phyloP scores from a whole-genome alignment of 1,284 basidiomycete species.

The Ganoderma lingzhi region DNA sequence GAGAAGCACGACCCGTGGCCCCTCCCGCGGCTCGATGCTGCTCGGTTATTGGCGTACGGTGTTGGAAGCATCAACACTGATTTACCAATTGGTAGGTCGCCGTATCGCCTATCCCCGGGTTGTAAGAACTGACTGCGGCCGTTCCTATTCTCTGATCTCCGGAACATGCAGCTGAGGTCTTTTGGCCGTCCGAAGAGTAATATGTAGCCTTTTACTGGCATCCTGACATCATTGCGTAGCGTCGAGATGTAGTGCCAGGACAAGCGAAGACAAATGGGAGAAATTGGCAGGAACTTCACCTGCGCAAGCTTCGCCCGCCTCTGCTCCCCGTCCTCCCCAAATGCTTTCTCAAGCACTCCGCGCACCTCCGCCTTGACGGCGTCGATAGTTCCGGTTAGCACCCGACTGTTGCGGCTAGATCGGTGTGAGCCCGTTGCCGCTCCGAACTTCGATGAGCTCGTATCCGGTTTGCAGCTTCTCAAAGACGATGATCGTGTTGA shows the following conservation, averaged over 20 bases:
- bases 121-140: too few relatives aligned
- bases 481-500: constrained; percentile 32
- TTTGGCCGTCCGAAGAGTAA: too few relatives aligned
- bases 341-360: constrained; percentile 30
- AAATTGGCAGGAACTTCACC: constrained; percentile 7
- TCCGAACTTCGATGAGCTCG: constrained; percentile 41
- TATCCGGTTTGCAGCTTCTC: constrained; percentile 32
- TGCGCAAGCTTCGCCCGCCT: constrained; percentile 31
- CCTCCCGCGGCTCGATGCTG: not conserved
- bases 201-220: too few relatives aligned
- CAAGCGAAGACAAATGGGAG: too few relatives aligned
- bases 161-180: too few relatives aligned
- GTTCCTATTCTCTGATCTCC: too few relatives aligned
- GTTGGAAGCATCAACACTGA: too few relatives aligned
- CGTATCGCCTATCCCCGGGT: too few relatives aligned
- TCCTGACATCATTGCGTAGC: too few relatives aligned
- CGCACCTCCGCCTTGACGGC: constrained; percentile 31
- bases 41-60: not conserved
- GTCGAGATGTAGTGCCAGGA: too few relatives aligned
- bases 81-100: too few relatives aligned
- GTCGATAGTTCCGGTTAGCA: constrained; percentile 30
- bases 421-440: constrained; percentile 33
- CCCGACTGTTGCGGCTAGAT: constrained; percentile 29
- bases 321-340: constrained; percentile 31
- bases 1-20: too few relatives aligned